Percentiles rank a stretch among this genome's conserved stretches.
Conservation (phyloP, 1,284 basidiomycete genomes). For the Trichosporon faecale region DNA sequence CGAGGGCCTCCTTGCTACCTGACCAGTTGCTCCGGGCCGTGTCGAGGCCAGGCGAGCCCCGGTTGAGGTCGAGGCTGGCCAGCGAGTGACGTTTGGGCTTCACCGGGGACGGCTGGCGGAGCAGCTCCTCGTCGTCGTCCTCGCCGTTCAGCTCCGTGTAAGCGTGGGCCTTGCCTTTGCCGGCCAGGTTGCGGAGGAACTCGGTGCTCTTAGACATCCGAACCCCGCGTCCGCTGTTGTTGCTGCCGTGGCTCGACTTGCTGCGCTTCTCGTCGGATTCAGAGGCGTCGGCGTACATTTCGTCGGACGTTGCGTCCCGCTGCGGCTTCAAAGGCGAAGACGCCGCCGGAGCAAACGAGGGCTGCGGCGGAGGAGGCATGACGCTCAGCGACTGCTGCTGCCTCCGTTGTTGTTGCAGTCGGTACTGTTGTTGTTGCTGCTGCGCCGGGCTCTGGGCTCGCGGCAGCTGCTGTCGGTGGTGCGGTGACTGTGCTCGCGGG, state of each 20-base stretch:
- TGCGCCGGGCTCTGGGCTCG: not conserved
- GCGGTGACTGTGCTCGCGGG: not conserved
- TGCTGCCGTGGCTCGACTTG: not conserved
- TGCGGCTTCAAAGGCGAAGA: not conserved
- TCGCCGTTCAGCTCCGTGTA: constrained; percentile 12
- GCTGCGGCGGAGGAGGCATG: not conserved
- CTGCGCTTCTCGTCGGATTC: not conserved
- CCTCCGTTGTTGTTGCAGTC: not conserved
- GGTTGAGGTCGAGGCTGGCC: not conserved
- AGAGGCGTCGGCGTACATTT: constrained; percentile 5
- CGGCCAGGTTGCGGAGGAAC: constrained; percentile 14
- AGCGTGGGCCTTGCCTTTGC: not conserved
- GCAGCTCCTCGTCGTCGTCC: constrained; percentile 16
- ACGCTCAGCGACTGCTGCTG: not conserved
- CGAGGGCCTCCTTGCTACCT: not conserved
- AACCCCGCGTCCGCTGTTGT: not conserved
- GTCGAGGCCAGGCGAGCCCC: not conserved
- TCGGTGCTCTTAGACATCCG: constrained; percentile 17
- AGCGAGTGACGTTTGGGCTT: not conserved
- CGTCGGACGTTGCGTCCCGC: not conserved
- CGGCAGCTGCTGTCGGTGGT: not conserved
- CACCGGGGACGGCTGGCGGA: not conserved
- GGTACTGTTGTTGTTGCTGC: not conserved
- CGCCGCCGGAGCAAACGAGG: not conserved
- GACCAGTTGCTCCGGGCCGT: not conserved